Evolutionary conservation across 2,329 filamentous ascomycete species (phyloP), one percentile per base, ranked within the genome.

Genomic region (Penicillium sp.): DNA sequence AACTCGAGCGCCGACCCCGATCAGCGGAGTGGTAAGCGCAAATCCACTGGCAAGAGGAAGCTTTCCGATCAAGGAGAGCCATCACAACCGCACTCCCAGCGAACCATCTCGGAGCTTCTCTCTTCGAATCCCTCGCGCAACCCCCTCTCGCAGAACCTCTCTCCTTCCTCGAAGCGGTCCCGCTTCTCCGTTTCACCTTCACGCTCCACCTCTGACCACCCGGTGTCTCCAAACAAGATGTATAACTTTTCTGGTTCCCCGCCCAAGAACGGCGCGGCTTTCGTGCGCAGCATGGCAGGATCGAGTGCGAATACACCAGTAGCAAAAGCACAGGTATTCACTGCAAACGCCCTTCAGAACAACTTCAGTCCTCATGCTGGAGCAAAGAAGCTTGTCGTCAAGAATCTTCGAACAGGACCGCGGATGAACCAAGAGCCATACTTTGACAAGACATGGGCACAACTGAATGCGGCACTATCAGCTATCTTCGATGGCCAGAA

Each of bases 301-400:
- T 71, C 74, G 68, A 70, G 76, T 67, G 4, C 68, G 74, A 53
- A 44, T 37, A 22, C 60, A 10, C 56, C 54, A 2, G 63, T 61
- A 61, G 24, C 70, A 68, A 71, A 77, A 64, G 33, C 60, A 47
- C 68, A 65, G 66, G 19, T 69, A 3, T 66, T 78, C 68, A 72
- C 79, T 72, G 56, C 70, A 69, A 59, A 72, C 9, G 65, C 73
- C 42, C 76, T 74, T 22, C 75, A 77, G 53, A 76, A 75, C 58
- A 81, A 81, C 55, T 91, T 93, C 73, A 91, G 90, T 68, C 89
- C 92, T 13, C 88, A 91, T 71, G 83, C 85, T 12, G 93, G 92
- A 35, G 89, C 92, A 22, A 93, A 90, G 82, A 93, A 90, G 78
- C 85, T 99, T 50, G 86, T 94, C n/a, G 91, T 99, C 71, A 97